A percentile compares a stretch with the other conserved stretches of the same genome.
Conservation (phyloP, 1,284 basidiomycete species). For the Amylostereum areolatum region DNA sequence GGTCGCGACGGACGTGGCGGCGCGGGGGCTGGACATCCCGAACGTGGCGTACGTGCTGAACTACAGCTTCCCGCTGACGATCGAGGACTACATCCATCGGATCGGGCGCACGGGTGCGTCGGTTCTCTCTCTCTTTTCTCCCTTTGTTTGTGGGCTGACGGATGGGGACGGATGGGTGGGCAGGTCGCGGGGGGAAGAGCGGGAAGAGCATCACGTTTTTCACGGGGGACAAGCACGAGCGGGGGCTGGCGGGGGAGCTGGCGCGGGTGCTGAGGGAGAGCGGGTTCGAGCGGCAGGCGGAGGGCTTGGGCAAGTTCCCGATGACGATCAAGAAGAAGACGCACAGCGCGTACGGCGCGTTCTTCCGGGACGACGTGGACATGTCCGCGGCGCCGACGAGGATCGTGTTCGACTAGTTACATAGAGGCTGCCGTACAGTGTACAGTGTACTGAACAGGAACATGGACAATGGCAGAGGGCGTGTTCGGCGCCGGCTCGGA, state of each 20-base stretch:
- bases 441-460: no score
- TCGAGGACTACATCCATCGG: constrained; percentile 96
- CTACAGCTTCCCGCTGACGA: constrained; percentile 95
- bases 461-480: no score
- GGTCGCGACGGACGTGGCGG: constrained; percentile 97
- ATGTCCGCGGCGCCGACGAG: constrained; percentile 79
- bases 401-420: constrained; percentile 62
- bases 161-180: no score
- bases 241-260: constrained; percentile 88
- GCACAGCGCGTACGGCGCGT: constrained; percentile 79
- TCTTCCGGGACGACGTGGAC: constrained; percentile 77
- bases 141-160: constrained; percentile 10
- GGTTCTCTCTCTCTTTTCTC: neutral
- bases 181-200: constrained; percentile 85
- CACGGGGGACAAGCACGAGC: constrained; percentile 83
- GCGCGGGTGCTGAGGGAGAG: constrained; percentile 89
- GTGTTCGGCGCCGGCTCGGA: no score
- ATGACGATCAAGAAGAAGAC: constrained; percentile 97
- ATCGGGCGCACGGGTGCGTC: constrained; percentile 83
- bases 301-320: constrained; percentile 84
- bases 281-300: constrained; percentile 59
- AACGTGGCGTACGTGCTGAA: constrained; percentile 91
- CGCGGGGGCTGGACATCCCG: constrained; percentile 94
- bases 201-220: constrained; percentile 98
- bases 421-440: no score